Conservation (phyloP, 345 rosid species). For the rapeseed (Brassica napus) region Da-Ae NC_063436.1:15659501-15660000, state of each 20-base stretch:
- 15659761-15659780: background rate
- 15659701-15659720: background rate
- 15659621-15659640: background rate
- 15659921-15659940: background rate
- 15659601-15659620: background rate
- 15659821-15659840: background rate
- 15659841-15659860: conserved; percentile 11
- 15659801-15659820: background rate
- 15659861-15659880: conserved; percentile 1
- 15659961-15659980: conserved; percentile 6
- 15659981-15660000: conserved; percentile 9
- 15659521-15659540: too few species aligned
- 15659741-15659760: background rate
- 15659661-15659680: background rate
- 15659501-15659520: too few species aligned
- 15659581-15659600: background rate
- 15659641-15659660: background rate
- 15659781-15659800: background rate
- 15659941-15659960: conserved; percentile 5
- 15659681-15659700: background rate
- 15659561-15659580: too few species aligned
- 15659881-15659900: conserved; percentile 15
- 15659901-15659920: background rate
- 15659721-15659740: background rate
- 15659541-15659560: too few species aligned